phyloP scores from a whole-genome alignment of 768 basidiomycete genomes.

The Lactifluus subvellereus region DNA sequence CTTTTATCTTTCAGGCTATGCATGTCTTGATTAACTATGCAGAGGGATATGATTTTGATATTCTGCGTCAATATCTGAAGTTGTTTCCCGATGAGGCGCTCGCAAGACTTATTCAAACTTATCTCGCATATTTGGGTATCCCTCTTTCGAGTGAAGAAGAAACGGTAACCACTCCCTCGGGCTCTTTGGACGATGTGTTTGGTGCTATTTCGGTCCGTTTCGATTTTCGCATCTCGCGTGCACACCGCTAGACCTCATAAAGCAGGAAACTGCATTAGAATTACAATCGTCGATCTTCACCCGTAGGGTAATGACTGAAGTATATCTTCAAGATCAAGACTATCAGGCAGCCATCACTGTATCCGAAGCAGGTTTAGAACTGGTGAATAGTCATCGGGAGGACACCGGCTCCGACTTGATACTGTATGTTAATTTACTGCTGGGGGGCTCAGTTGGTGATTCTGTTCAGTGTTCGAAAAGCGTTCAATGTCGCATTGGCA shows the following conservation, averaged over 20 bases:
- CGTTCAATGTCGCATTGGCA: slow-evolving; percentile 66
- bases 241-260: neutral
- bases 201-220: slow-evolving; percentile 56
- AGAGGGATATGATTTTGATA: slow-evolving; percentile 57
- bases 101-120: slow-evolving; percentile 55
- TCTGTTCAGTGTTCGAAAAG: slow-evolving; percentile 50
- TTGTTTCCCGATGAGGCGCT: slow-evolving; percentile 60
- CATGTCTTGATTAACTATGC: slow-evolving; percentile 4
- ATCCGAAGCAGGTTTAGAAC: slow-evolving; percentile 63
- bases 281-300: slow-evolving; percentile 52
- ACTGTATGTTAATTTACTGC: slow-evolving; percentile 35
- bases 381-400: slow-evolving; percentile 47
- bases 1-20: slow-evolving; percentile 9
- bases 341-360: slow-evolving; percentile 65
- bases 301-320: slow-evolving; percentile 55
- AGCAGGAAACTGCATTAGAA: slow-evolving; percentile 5
- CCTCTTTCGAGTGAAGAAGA: slow-evolving; percentile 41
- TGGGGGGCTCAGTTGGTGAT: neutral
- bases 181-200: slow-evolving; percentile 45
- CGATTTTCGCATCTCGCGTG: neutral
- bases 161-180: slow-evolving; percentile 23
- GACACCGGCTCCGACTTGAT: slow-evolving; percentile 51
- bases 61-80: slow-evolving; percentile 54
- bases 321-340: slow-evolving; percentile 66
- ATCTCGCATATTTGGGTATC: slow-evolving; percentile 56